Percentiles rank a stretch among this genome's conserved stretches.
Evolutionary conservation across 225 moss, liverwort and hornwort genomes (phyloP).

Genomic region (Ulota crispa): DNA sequence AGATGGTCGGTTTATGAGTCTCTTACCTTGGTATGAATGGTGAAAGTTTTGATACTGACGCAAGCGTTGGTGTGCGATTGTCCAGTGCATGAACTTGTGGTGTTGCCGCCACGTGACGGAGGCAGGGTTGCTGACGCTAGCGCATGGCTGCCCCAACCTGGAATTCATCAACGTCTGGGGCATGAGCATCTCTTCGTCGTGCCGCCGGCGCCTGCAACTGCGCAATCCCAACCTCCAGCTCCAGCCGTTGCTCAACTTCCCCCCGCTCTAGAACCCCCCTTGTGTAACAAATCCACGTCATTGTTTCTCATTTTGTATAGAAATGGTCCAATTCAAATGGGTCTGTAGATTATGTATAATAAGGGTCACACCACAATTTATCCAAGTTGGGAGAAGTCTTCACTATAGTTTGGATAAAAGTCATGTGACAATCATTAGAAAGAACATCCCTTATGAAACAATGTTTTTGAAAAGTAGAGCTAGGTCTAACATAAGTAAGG

Average conservation of each 20-base stretch:
- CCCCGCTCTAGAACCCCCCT: neutral
- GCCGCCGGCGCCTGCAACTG: constrained; percentile 55
- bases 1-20: too few species aligned
- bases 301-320: neutral
- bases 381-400: too few species aligned
- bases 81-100: constrained; percentile 81
- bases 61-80: neutral
- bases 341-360: too few species aligned
- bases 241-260: constrained; percentile 40
- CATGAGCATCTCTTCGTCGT: constrained; percentile 68
- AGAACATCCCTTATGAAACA: too few species aligned
- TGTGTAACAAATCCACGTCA: too few species aligned
- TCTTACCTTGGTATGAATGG: too few species aligned
- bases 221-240: constrained; percentile 65
- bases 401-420: too few species aligned
- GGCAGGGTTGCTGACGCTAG: constrained; percentile 61
- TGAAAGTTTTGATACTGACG: neutral
- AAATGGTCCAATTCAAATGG: too few species aligned
- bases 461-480: too few species aligned
- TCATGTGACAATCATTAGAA: too few species aligned
- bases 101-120: constrained; percentile 89
- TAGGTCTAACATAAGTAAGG: too few species aligned
- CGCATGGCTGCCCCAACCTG: constrained; percentile 51
- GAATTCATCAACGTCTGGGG: constrained; percentile 85
- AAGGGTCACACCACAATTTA: too few species aligned